A percentile compares a stretch with the other conserved stretches of the same genome.
phyloP scores from a whole-genome alignment of 2,329 filamentous ascomycete genomes.

The Triangularia setosa region DNA sequence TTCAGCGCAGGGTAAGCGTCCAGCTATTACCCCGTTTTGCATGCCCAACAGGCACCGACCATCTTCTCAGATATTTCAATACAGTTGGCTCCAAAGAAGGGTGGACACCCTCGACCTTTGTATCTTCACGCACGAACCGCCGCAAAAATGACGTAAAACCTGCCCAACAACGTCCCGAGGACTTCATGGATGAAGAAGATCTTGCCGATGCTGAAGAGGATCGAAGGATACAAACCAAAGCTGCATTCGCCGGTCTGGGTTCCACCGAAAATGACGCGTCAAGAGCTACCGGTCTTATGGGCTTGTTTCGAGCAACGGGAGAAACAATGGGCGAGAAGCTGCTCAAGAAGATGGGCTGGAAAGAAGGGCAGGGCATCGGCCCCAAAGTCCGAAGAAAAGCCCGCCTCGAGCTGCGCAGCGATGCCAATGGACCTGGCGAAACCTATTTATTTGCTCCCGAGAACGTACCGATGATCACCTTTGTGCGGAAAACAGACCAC shows the following conservation, averaged over 20 bases:
- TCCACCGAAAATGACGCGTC: constrained; percentile 54
- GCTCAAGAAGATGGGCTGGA: constrained; percentile 92
- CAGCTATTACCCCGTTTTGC: neutral
- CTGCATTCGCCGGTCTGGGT: constrained; percentile 73
- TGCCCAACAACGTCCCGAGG: constrained; percentile 65
- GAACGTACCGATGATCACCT: constrained; percentile 65
- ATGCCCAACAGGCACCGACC: constrained; percentile 9
- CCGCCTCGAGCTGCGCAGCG: constrained; percentile 54
- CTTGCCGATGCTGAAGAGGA: constrained; percentile 80
- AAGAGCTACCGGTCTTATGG: constrained; percentile 56
- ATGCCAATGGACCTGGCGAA: constrained; percentile 37
- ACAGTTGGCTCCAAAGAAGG: constrained; percentile 98
- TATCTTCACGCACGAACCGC: constrained; percentile 80
- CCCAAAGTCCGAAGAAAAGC: constrained; percentile 76
- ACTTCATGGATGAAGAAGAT: constrained; percentile 99
- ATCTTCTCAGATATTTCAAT: constrained; percentile 77
- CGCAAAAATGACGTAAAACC: constrained; percentile 60
- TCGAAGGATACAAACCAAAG: constrained; percentile 66
- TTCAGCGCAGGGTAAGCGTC: constrained; percentile 83
- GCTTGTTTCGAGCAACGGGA: constrained; percentile 66
- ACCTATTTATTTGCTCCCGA: constrained; percentile 82
- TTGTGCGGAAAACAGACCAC: constrained; percentile 62
- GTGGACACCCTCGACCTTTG: constrained; percentile 89
- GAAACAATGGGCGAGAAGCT: constrained; percentile 86
- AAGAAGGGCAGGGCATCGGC: constrained; percentile 86